Base-by-base conservation (phyloP, 129 eudicot species). In the Smallanthus sonchifolius region DNA sequence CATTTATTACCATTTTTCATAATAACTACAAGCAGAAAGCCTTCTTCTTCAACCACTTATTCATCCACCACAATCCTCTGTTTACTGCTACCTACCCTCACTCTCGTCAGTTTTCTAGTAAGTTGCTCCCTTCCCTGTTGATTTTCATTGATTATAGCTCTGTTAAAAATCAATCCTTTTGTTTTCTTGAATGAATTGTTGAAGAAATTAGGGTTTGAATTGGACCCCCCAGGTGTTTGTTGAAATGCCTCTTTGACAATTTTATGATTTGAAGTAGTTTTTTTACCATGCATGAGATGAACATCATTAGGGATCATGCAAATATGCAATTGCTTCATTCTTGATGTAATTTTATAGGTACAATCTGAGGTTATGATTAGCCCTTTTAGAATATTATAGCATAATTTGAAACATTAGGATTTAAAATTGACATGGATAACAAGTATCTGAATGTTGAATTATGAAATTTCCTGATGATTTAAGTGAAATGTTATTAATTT, bases 81-180 rank as follows among this genome's bases (percentile, higher is more conserved):
- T n/a, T 48, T 30, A 54, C 13, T 51, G 10, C 32, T 65, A 32
- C 17, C 52, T 62, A 64, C 81, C 44, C 74, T 35, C 56, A 20
- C 60, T 69, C 74, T 80, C 85, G 57, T 70, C 83, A 44, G 28
- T 69, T 79, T 43, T 83, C 83, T 67, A 34, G 90, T 86, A 83
- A 80, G 85, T 80, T 62, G 42, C 38, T 15, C 24, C 11, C n/a
- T 57, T 35, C 69, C 49, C 19, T 28, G 6, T n/a, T 61, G 51
- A 14, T 65, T 51, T 65, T 35, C 44, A 3, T 7, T 54, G 38
- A 14, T 65, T 0, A 67, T 54, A 8, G 14, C 28, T 70, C 10
- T 73, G 64, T 56, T 24, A 11, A 57, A 17, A 44, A 1, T 47
- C 40, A 0, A 11, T 20, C 6, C 39, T 6, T 70, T 69, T 36